Evolutionary conservation across 2,329 filamentous ascomycete species (phyloP), one percentile per base, ranked within the genome.

Genomic region (Ophiostoma pallidulum): DNA sequence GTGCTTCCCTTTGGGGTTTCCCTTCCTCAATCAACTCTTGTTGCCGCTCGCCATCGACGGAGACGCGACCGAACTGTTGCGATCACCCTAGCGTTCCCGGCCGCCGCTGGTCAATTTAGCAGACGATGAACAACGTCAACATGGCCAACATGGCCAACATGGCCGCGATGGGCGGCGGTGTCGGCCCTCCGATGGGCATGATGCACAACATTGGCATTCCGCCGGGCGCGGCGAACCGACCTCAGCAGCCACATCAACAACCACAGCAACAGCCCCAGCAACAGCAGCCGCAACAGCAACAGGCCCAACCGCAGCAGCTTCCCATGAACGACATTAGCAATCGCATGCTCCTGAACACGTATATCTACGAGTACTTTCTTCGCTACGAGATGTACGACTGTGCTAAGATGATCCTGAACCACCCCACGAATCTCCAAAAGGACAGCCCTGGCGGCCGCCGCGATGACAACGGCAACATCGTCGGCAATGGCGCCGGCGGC

Each of bases 361-460:
- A 90, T 64, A 92, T 92, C 56, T 92, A 91, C 73, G 86, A 92
- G 61, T 91, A 92, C 64, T 91, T 97, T 55, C 72, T 96, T 56
- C 87, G 86, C 60, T 85, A 88, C 64, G 77, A 81, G 57, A 87
- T 95, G 75, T 84, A 78, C 61, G 86, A 92, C 55, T 84, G 86
- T 62, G 92, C 92, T 55, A 80, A 87, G 57, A 76, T 82, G 41
- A 73, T 95, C 51, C 68, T 86, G 48, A 78, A 84, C 54, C 74
- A 84, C 60, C 78, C 74, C 50, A 69, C 87, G 54, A 84, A 82
- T 57, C 70, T 81, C 38, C 68, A 73, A 47, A 86, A 86, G 59
- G 82, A 82, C 48, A 84, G 79, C 57, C 78, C 83, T n/a, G 77
- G 76, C 52, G 76, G 75, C 49, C 78, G 81, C 58, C 75, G 78